Conservation (phyloP, 2,329 filamentous ascomycete species). For the Gnomoniopsis smithogilvyi region DNA sequence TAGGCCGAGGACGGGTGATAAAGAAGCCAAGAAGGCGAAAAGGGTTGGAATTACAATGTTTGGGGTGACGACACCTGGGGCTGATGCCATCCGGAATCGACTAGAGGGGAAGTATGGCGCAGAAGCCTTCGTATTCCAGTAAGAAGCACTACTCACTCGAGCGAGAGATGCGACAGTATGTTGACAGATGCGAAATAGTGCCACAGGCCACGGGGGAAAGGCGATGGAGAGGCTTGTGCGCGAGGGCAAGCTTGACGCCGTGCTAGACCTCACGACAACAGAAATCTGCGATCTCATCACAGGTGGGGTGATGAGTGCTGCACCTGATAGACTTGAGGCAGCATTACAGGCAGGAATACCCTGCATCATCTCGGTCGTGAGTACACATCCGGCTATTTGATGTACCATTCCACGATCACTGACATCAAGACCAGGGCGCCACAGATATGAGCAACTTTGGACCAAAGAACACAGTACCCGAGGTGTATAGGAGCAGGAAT, state of each 20-base stretch:
- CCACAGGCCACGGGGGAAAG: conserved; percentile 64
- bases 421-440: conserved; percentile 34
- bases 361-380: conserved; percentile 35
- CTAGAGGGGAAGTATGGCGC: conserved; percentile 44
- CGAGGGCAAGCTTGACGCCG: conserved; percentile 58
- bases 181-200: conserved; percentile 38
- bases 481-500: conserved; percentile 45
- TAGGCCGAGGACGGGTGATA: conserved; percentile 3
- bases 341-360: conserved; percentile 57
- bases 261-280: conserved; percentile 69
- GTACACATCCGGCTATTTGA: background rate
- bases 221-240: conserved; percentile 65
- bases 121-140: conserved; percentile 59
- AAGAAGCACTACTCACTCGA: background rate
- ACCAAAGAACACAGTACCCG: conserved; percentile 50
- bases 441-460: conserved; percentile 66
- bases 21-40: conserved; percentile 25
- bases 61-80: conserved; percentile 67
- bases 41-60: conserved; percentile 70
- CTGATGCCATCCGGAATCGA: conserved; percentile 49
- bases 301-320: conserved; percentile 62
- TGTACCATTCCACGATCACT: background rate
- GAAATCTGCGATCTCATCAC: conserved; percentile 63
- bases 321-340: conserved; percentile 52
- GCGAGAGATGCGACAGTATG: background rate